Evolutionary conservation across 192 early-diverging fungal species (phyloP).

Genomic region (Diversispora eburnea): DNA sequence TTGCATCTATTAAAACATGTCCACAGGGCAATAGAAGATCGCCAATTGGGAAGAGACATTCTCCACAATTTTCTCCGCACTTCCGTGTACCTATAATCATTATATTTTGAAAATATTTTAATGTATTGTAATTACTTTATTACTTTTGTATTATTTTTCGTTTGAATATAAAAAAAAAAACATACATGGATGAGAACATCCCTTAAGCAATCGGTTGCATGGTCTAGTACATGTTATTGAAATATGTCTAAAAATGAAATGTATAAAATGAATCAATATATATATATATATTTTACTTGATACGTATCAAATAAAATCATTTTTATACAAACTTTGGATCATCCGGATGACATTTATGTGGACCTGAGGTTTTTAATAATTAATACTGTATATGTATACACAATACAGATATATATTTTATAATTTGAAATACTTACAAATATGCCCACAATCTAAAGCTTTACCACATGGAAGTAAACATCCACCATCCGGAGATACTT

Average conservation of each 20-base stretch:
- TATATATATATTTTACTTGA: too few species aligned
- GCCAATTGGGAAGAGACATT: conserved; percentile 29
- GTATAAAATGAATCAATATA: too few species aligned
- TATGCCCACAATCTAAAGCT: conserved; percentile 50
- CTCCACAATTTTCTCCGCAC: conserved; percentile 51
- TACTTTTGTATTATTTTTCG: too few species aligned
- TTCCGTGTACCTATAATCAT: too few species aligned
- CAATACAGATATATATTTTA: neutral
- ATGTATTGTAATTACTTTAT: too few species aligned
- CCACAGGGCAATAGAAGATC: conserved; percentile 31
- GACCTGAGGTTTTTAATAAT: neutral
- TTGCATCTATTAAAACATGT: conserved; percentile 28
- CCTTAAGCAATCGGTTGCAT: conserved; percentile 38
- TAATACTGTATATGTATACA: neutral
- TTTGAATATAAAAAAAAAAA: too few species aligned
- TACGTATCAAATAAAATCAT: too few species aligned
- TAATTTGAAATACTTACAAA: conserved; percentile 34
- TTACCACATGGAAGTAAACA: conserved; percentile 44
- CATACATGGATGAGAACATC: conserved; percentile 46
- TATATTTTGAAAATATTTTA: too few species aligned
- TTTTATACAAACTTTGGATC: conserved; percentile 1
- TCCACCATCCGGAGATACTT: conserved; percentile 51
- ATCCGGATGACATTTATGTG: conserved; percentile 28
- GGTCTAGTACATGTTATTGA: conserved; percentile 41
- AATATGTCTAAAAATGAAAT: too few species aligned